A percentile compares a stretch with the other conserved stretches of the same genome.
These are phyloP conservation scores for Tulasnella sp. DNA, from an alignment of 768 basidiomycete species.

Conservation along the genomic window DNA sequence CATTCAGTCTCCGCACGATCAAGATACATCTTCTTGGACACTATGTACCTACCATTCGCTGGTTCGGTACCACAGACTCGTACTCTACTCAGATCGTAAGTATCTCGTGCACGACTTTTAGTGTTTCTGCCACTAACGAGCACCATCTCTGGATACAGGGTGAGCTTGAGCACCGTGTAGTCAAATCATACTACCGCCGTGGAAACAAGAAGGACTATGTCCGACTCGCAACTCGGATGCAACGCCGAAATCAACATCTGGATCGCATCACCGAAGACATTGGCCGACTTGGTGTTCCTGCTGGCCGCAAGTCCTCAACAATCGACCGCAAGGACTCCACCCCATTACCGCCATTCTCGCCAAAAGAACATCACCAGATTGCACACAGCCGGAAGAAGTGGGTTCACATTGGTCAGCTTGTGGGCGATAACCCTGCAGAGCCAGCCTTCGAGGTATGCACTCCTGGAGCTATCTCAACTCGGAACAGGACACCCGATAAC, in stretches of 20 bases:
- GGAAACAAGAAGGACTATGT: background rate
- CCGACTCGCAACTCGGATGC: background rate
- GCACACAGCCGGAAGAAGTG: background rate
- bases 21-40: slow-evolving; percentile 8
- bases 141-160: background rate
- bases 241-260: background rate
- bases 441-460: background rate
- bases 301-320: background rate
- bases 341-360: background rate
- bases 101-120: background rate
- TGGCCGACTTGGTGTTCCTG: background rate
- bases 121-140: background rate
- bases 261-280: background rate
- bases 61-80: background rate
- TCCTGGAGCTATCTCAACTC: background rate
- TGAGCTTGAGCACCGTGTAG: background rate
- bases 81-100: slow-evolving; percentile 5
- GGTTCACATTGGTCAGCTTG: background rate
- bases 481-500: too few relatives aligned
- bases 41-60: background rate
- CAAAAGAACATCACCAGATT: background rate
- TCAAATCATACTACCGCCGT: background rate
- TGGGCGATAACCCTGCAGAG: background rate
- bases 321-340: background rate
- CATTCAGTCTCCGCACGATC: background rate